phyloP scores from a whole-genome alignment of 148 eudicot species.

The Rheum nobile region DNA sequence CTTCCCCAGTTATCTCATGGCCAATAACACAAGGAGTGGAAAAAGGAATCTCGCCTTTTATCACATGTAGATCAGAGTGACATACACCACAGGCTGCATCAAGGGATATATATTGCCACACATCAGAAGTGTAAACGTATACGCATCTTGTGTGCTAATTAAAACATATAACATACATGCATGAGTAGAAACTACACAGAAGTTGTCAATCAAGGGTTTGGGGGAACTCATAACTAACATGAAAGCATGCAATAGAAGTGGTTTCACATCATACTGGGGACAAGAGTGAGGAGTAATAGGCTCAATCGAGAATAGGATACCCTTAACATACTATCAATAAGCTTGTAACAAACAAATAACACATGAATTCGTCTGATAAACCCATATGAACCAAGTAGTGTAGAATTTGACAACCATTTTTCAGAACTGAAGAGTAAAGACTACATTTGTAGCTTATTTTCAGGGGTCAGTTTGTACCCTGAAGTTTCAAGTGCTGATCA shows the following conservation, averaged over 20 bases:
- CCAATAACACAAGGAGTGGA: slow-evolving; percentile 91
- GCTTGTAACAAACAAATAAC: not conserved
- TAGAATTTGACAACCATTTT: not conserved
- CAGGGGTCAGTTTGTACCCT: not conserved
- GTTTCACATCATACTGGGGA: not conserved
- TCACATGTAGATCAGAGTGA: slow-evolving; percentile 96
- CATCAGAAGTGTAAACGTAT: not conserved
- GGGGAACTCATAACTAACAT: not conserved
- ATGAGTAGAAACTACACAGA: not conserved
- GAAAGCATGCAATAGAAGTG: not conserved
- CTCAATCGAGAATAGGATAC: not conserved
- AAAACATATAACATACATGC: not conserved
- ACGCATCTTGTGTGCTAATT: not conserved
- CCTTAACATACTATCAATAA: not conserved
- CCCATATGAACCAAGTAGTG: not conserved
- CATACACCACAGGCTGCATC: slow-evolving; percentile 97
- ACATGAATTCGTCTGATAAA: not conserved
- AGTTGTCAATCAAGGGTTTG: not conserved
- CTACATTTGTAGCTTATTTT: not conserved
- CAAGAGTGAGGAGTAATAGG: not conserved
- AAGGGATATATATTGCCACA: slow-evolving; percentile 6
- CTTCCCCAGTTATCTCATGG: slow-evolving; percentile 99
- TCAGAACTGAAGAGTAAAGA: not conserved
- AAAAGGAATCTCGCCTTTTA: slow-evolving; percentile 95
- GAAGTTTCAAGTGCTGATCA: not conserved